Base-by-base conservation (phyloP, 176 grass and related monocot species). In the Rhynchospora breviuscula region DNA sequence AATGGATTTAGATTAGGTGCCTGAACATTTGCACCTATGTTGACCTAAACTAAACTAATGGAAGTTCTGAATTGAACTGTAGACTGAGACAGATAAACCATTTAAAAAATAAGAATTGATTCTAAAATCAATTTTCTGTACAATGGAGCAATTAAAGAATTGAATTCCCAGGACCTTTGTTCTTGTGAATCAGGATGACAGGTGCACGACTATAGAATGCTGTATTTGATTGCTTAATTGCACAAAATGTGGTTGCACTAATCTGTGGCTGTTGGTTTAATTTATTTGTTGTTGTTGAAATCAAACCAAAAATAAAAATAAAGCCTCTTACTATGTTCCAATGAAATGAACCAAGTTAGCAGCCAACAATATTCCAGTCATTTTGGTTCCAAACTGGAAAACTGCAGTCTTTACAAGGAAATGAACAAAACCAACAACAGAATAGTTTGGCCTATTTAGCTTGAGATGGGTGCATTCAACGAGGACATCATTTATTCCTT, bases 371-470 rank as follows among this genome's bases (percentile, higher is more conserved):
- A 46, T 76, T 54, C 40, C 23, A 26, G 29, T 15, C 72, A 76
- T 6, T 56, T 78, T 12, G 33, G 23, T 78, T 78, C 48, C 53
- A 56, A 77, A 77, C 51, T 69, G 33, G 18, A 44, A 81, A 52
- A 61, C 25, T 35, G 61, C 12, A 35, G 7, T 59, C 29, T 81
- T 59, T 11, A 46, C 3, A 35, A 62, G 66, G 52, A 19, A 35
- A 6, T 89, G 33, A 12, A 57, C 84, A 31, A 78, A 78, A 58
- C 40, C 48, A 54, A 64, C 49, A 75, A 57, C 70, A 86, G 46
- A 57, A 33, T 51, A 10, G 23, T 78, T 78, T 31, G 51, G 49
- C 25, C 21, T 56, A 57, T 17, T 18, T 78, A 33, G 23, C 73
- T 78, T 78, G 48, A 52, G 52, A 52, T 26, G 6, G 25, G 22